Base-by-base conservation (phyloP, 2,329 filamentous ascomycete species). In the Hymenoscyphus salicellus region DNA sequence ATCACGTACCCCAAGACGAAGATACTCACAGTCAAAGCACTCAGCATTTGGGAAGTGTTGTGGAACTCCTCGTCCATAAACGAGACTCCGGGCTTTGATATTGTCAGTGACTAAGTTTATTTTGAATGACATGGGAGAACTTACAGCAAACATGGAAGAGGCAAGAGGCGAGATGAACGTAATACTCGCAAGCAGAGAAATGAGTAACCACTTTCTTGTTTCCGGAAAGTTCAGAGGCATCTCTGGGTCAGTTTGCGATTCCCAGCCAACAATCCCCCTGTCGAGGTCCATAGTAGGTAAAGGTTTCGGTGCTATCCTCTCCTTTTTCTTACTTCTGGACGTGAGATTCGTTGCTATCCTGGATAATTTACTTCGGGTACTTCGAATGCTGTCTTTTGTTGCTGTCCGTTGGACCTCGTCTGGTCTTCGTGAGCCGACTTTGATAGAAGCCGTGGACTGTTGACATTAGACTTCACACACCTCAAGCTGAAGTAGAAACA, bases 1-100 rank as follows among this genome's bases (percentile, higher is more conserved):
- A 87, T 75, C 20, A 79, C 81, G 67, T 86, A 88, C 1, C 85
- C 85, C 0, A 89, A 75, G 1, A 89, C 75, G 72, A 86, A 89
- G 64, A 89, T 86, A 58, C 64, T 68, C 23, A 74, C 71, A 26
- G 62, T 60, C 17, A 74, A 64, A 20, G 69, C 63, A 28, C 65
- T 68, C 36, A 73, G 64, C 36, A 73, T 65, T 16, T 41, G 56
- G 23, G 69, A 72, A 5, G 63, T 66, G 32, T 72, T 74, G 32
- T 70, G 57, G 55, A 73, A 71, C 0, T 66, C 66, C 17, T 58
- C 26, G 62, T 68, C 65, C 68, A 73, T 71, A 60, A 71, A 71
- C 0, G 70, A 70, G 1, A 79, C 74, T 5, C 75, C 78, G 4
- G 79, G 79, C 1, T 61, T 4, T 11, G 23, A 56, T 28, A n/a